Conservation (phyloP, 306 rosid species). For the Amphicarpaea edgeworthii region DNA sequence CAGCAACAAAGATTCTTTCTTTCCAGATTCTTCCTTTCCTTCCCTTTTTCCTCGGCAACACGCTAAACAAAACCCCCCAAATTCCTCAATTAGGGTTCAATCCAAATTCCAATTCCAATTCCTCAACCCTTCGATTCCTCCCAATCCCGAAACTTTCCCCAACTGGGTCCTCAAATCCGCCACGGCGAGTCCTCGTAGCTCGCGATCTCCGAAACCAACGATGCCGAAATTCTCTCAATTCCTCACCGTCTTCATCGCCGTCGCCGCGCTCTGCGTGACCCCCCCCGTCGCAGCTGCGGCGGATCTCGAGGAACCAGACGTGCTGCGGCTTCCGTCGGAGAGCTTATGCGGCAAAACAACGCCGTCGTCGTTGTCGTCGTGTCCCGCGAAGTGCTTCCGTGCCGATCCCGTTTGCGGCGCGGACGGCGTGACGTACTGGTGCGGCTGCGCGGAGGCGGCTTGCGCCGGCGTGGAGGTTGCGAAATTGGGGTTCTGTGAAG, state of each 20-base stretch:
- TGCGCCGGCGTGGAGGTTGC: constrained; percentile 77
- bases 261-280: constrained; percentile 29
- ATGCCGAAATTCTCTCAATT: constrained; percentile 53
- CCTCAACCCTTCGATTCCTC: constrained; percentile 3
- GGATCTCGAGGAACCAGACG: constrained; percentile 34
- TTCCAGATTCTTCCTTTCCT: not conserved
- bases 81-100: constrained; percentile 45
- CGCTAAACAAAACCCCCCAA: constrained; percentile 38
- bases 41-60: not conserved
- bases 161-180: not conserved
- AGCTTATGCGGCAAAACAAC: constrained; percentile 50
- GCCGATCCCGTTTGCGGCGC: constrained; percentile 88
- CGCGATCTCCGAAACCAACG: constrained; percentile 43
- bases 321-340: constrained; percentile 52
- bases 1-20: constrained; percentile 27
- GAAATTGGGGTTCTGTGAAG: constrained; percentile 80
- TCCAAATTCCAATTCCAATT: constrained; percentile 15
- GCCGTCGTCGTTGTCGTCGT: constrained; percentile 52
- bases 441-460: constrained; percentile 86
- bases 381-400: constrained; percentile 85
- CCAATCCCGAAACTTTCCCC: not conserved
- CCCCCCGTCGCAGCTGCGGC: constrained; percentile 54
- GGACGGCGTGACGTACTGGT: constrained; percentile 90
- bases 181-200: constrained; percentile 52
- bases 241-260: not conserved